A percentile compares a stretch with the other conserved stretches of the same genome.
Evolutionary conservation across 352 stramenopile genomes (phyloP).

Genomic region (Phytophthora idaei): DNA sequence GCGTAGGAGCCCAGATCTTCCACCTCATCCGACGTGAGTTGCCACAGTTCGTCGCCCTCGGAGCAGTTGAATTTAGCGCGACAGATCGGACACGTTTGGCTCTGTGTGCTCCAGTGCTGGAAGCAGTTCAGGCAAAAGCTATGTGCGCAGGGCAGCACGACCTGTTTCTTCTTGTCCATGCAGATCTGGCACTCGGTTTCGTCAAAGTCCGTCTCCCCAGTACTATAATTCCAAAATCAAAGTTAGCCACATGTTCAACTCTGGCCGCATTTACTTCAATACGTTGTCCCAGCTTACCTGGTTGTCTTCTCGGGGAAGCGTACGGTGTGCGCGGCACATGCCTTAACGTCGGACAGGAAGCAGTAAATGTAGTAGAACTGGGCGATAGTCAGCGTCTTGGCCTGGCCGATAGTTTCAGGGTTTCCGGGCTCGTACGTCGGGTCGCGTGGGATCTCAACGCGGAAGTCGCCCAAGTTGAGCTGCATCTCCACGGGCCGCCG

Average conservation of each 20-base stretch:
- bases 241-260: slow-evolving; percentile 25
- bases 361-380: slow-evolving; percentile 89
- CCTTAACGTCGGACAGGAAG: slow-evolving; percentile 77
- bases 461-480: slow-evolving; percentile 33
- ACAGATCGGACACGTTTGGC: slow-evolving; percentile 80
- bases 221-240: slow-evolving; percentile 22
- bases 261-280: slow-evolving; percentile 17
- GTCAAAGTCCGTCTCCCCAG: slow-evolving; percentile 58
- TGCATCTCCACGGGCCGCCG: slow-evolving; percentile 51
- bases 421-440: slow-evolving; percentile 28
- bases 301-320: slow-evolving; percentile 52
- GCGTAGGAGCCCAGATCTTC: slow-evolving; percentile 76
- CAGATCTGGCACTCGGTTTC: slow-evolving; percentile 86
- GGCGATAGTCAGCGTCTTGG: slow-evolving; percentile 67
- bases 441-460: slow-evolving; percentile 26
- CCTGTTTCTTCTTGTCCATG: slow-evolving; percentile 87
- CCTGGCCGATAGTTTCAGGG: slow-evolving; percentile 57
- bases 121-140: slow-evolving; percentile 84
- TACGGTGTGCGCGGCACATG: slow-evolving; percentile 65
- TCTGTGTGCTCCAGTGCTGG: slow-evolving; percentile 83
- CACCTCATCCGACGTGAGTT: slow-evolving; percentile 73
- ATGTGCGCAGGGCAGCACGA: slow-evolving; percentile 72
- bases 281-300: slow-evolving; percentile 20
- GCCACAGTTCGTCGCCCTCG: slow-evolving; percentile 78
- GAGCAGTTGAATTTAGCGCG: slow-evolving; percentile 74